These are phyloP conservation scores for Erigeron philadelphicus DNA, from an alignment of 140 eudicot genomes.

Conservation along the genomic window DNA sequence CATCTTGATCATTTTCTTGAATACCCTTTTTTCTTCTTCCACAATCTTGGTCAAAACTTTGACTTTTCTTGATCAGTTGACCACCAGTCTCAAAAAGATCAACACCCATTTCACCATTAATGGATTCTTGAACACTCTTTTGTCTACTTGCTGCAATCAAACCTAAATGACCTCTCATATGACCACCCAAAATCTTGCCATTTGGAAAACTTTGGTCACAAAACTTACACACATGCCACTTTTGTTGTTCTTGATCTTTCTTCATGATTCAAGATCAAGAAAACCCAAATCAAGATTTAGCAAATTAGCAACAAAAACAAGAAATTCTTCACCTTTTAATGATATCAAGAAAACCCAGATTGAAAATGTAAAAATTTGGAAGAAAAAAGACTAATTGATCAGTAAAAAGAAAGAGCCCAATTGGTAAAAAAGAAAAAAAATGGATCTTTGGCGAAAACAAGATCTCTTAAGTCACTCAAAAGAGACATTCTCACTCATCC, in stretches of 20 bases:
- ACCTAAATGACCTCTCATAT: constrained; percentile 61
- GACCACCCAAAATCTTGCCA: constrained; percentile 45
- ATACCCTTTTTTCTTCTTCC: neutral
- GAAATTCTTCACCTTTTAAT: constrained; percentile 1
- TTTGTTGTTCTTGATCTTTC: constrained; percentile 26
- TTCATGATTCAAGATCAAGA: constrained; percentile 30
- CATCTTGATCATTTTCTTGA: constrained; percentile 16
- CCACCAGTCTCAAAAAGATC: neutral
- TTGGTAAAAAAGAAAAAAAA: constrained; percentile 6
- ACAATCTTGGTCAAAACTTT: constrained; percentile 23
- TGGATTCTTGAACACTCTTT: constrained; percentile 2
- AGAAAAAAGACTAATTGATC: constrained; percentile 11
- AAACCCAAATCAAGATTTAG: constrained; percentile 21
- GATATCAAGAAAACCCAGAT: constrained; percentile 18
- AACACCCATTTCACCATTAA: constrained; percentile 25
- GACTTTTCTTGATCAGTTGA: constrained; percentile 14
- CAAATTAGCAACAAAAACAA: constrained; percentile 7
- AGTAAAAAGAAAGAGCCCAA: constrained; percentile 9
- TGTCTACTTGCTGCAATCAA: constrained; percentile 42
- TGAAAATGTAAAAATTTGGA: neutral
- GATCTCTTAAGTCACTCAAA: constrained; percentile 9
- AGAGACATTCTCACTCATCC: neutral
- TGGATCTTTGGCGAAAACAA: constrained; percentile 24
- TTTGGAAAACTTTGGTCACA: constrained; percentile 30
- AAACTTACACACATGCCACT: constrained; percentile 26